Evolutionary conservation across 2,329 filamentous ascomycete species (phyloP).

Genomic region (Teratosphaeria destructans): DNA sequence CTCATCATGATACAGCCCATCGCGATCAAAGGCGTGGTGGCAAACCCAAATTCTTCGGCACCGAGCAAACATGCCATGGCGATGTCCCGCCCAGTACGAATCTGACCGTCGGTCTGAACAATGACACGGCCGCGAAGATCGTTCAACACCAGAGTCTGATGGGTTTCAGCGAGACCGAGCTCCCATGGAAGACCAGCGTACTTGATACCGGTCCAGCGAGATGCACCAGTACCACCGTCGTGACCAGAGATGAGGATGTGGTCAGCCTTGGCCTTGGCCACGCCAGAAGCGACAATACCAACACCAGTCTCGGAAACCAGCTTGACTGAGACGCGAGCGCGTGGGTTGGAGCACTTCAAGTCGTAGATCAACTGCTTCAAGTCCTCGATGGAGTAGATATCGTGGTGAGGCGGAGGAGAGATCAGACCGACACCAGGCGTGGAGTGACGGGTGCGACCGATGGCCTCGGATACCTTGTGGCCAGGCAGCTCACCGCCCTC

Average conservation of each 20-base stretch:
- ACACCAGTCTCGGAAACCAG: constrained; percentile 96
- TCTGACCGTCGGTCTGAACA: constrained; percentile 90
- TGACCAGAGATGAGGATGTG: constrained; percentile 96
- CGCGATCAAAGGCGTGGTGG: constrained; percentile 85
- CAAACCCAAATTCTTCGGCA: constrained; percentile 97
- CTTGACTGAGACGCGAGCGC: constrained; percentile 88
- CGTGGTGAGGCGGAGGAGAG: constrained; percentile 90
- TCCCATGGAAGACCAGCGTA: constrained; percentile 97
- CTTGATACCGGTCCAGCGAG: constrained; percentile 97
- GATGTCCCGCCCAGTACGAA: constrained; percentile 84
- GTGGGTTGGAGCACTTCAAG: constrained; percentile 89
- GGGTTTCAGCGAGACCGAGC: constrained; percentile 88
- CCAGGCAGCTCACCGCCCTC: constrained; percentile 95
- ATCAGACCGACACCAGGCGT: constrained; percentile 94
- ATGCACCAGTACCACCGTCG: constrained; percentile 92
- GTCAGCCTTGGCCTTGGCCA: constrained; percentile 93
- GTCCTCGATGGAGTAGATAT: constrained; percentile 98
- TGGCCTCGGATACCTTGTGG: constrained; percentile 90
- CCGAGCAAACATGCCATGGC: constrained; percentile 90
- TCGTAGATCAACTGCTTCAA: constrained; percentile 97
- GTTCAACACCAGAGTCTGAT: constrained; percentile 91
- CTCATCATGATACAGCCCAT: constrained; percentile 97
- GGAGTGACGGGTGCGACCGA: constrained; percentile 88
- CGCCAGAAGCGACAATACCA: constrained; percentile 93
- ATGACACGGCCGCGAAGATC: constrained; percentile 91